Base-by-base conservation (phyloP, 768 basidiomycete genomes). In the Fistulinella prunicolor region DNA sequence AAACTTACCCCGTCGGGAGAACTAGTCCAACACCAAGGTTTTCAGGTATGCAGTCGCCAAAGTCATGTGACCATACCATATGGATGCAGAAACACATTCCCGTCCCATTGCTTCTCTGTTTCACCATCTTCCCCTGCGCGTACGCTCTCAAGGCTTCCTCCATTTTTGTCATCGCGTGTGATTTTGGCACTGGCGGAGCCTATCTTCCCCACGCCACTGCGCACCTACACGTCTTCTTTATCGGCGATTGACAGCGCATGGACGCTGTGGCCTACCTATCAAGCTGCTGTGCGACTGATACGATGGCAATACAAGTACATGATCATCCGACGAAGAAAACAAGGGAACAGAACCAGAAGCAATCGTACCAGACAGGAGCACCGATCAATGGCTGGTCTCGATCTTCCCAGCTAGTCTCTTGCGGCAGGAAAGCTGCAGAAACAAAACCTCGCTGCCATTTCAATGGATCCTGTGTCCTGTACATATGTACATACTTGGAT, bases 321-420 rank as follows among this genome's bases (percentile, higher is more conserved):
- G n/a, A 38, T 26, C 29, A 30, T 26, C 9, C 8, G 10, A 10
- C 47, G 5, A 32, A 42, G 38, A 23, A 42, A 29, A 45, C 30
- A 9, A 9, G 26, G 10, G 10, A 10, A 28, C 30, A 9, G 13
- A 12, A 32, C 7, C 30, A 32, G 30, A 32, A 32, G 6, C 30
- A 32, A 32, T 7, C 30, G n/a, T n/a, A 35, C 9, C 20, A 29
- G 43, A 38, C 17, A 30, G 19, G 21, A 30, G 13, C 23, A n/a
- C 10, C 24, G 44, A 46, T 34, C 50, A 36, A 32, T 41, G 34
- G 5, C 34, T 38, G 34, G 37, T 28, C 36, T 32, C 45, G 45
- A 46, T 47, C 50, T 32, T 43, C 19, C 3, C 36, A 30, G 22
- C 35, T 20, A 34, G 23, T 32, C 1, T 9, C 19, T 6, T 23